Percentiles rank a stretch among this genome's conserved stretches.
Conservation (phyloP, 176 grass and related monocot species). For the Tillandsia leiboldiana region DNA sequence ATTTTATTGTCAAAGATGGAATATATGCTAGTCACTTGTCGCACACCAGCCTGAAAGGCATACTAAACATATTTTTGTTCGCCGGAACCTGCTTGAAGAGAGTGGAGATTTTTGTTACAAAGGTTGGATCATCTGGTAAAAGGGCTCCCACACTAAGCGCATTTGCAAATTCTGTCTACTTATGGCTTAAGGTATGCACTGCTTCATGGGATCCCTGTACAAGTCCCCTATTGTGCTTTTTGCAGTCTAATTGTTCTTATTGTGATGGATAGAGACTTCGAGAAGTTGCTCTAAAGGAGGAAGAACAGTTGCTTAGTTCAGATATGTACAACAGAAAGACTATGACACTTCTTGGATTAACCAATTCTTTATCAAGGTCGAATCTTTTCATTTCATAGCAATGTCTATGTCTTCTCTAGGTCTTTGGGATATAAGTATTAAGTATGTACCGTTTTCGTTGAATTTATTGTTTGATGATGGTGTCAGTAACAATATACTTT, state of each 20-base stretch:
- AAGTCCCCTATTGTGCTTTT: not conserved
- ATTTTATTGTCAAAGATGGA: conserved; percentile 42
- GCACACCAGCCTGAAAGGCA: conserved; percentile 33
- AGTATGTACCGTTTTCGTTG: not conserved
- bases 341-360: conserved; percentile 60
- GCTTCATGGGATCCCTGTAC: not conserved
- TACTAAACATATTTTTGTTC: conserved; percentile 53
- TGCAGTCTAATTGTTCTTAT: conserved; percentile 16
- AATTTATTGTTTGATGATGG: not conserved
- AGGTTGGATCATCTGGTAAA: conserved; percentile 15
- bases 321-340: conserved; percentile 25
- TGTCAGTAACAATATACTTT: not conserved
- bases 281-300: conserved; percentile 66
- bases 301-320: conserved; percentile 38
- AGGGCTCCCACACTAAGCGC: conserved; percentile 49
- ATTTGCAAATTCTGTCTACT: conserved; percentile 60
- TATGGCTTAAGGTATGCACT: conserved; percentile 62
- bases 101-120: conserved; percentile 63
- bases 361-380: conserved; percentile 73
- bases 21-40: conserved; percentile 52
- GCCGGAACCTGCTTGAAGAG: conserved; percentile 67
- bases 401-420: not conserved
- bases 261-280: conserved; percentile 53
- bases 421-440: not conserved
- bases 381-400: conserved; percentile 11